Percentiles rank a stretch among this genome's conserved stretches.
phyloP scores from a whole-genome alignment of 2,329 filamentous ascomycete genomes.

The Shiraia sp. region DNA sequence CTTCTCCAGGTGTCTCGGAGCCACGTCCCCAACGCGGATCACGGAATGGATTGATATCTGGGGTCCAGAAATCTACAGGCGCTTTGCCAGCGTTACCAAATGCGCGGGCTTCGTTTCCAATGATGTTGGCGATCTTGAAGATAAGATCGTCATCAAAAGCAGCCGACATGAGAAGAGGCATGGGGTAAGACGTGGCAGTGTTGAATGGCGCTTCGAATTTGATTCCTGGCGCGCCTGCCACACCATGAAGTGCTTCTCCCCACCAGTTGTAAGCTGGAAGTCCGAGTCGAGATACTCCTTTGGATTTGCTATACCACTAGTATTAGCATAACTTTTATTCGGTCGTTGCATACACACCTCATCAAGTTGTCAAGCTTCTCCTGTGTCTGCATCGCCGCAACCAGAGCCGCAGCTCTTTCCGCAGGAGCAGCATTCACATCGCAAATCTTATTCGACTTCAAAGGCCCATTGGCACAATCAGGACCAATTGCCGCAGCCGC shows the following conservation, averaged over 20 bases:
- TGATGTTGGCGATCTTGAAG: slow-evolving; percentile 57
- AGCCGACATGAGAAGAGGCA: slow-evolving; percentile 65
- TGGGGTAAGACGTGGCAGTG: slow-evolving; percentile 67
- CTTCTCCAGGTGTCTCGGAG: slow-evolving; percentile 61
- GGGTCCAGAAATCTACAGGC: slow-evolving; percentile 63
- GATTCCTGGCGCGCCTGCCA: slow-evolving; percentile 59
- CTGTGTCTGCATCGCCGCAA: slow-evolving; percentile 55
- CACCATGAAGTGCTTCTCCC: slow-evolving; percentile 66
- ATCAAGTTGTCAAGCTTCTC: slow-evolving; percentile 53
- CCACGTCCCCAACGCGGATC: slow-evolving; percentile 67
- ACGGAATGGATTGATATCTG: slow-evolving; percentile 68
- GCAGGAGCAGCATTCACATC: slow-evolving; percentile 45
- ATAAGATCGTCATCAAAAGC: slow-evolving; percentile 68
- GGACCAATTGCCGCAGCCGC: slow-evolving; percentile 36
- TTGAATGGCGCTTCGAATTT: slow-evolving; percentile 60
- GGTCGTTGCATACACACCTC: slow-evolving; percentile 17
- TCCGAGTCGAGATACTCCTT: slow-evolving; percentile 60
- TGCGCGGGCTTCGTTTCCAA: slow-evolving; percentile 65
- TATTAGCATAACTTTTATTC: slow-evolving; percentile 31
- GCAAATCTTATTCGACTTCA: slow-evolving; percentile 55
- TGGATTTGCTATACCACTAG: slow-evolving; percentile 51
- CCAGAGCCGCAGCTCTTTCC: slow-evolving; percentile 53
- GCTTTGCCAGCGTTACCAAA: slow-evolving; percentile 64
- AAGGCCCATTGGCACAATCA: slow-evolving; percentile 55
- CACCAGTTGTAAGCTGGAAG: slow-evolving; percentile 58